phyloP scores from a whole-genome alignment of 2,329 filamentous ascomycete species.

The Colletotrichum aenigma region DNA sequence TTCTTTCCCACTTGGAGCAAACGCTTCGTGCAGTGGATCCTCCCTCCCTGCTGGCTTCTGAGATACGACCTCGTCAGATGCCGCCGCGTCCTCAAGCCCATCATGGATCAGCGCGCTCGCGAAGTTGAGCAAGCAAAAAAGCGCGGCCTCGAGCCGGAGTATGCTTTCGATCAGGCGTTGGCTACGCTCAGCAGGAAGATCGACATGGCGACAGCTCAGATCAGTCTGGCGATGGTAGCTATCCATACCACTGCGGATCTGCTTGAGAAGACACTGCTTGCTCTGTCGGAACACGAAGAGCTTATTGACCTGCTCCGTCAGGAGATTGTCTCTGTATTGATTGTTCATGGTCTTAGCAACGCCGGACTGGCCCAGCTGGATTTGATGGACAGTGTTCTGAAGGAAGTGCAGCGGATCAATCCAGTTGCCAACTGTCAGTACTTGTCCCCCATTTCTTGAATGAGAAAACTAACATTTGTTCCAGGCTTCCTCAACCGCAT shows the following conservation, averaged over 20 bases:
- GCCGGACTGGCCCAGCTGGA: background rate
- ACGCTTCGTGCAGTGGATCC: background rate
- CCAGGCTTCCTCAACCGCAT: background rate
- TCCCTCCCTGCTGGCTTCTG: background rate
- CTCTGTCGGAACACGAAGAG: background rate
- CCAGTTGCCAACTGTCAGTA: background rate
- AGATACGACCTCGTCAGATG: background rate
- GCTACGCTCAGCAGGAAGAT: background rate
- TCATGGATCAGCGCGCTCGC: background rate
- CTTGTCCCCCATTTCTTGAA: background rate
- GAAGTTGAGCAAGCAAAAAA: background rate
- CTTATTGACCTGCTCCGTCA: background rate
- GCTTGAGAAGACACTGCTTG: background rate
- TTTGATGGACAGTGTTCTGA: background rate
- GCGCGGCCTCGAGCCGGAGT: background rate
- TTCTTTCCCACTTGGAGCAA: background rate
- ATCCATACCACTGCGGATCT: background rate
- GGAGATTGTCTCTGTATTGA: background rate
- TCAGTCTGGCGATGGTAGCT: background rate
- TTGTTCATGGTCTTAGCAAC: background rate
- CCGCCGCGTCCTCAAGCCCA: background rate
- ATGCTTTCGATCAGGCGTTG: background rate
- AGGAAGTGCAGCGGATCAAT: background rate
- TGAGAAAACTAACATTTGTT: background rate
- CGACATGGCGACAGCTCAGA: background rate